Base-by-base conservation (phyloP, 768 basidiomycete species). In the Kwoniella botswanensis region DNA sequence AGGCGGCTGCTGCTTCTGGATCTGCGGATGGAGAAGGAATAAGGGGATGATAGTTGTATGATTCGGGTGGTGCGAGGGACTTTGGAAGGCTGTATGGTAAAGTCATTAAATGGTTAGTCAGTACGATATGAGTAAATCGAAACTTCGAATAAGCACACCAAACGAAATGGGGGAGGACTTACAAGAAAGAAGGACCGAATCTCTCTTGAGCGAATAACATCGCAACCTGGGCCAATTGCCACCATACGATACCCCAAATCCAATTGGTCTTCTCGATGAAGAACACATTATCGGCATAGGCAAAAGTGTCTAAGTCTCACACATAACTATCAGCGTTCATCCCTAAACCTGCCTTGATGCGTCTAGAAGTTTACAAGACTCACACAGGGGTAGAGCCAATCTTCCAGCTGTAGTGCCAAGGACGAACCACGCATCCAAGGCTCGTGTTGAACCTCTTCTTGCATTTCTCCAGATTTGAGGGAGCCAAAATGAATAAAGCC, bases 31-130 rank as follows among this genome's bases (percentile, higher is more conserved):
- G 86, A 1, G 88, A 73, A 0, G 92, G 90, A 50, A 96, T 84
- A 2, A 87, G 86, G 7, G 93, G 94, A 81, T 95, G 94, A 77
- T 96, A 97, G 80, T 96, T 88, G 84, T 95, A 93, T 18, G 86
- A 83, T 75, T 90, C 88, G 6, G 86, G 83, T 21, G 86, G 85
- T 2, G 87, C 85, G 71, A 88, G 90, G 92, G 59, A 61, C 22
- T 46, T 61, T 42, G 59, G 59, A 11, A 61, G 93, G 72, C 59
- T 61, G 18, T n/a, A n/a, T 46, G 44, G 4, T 29, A 29, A 29
- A 2, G 29, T 29, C 29, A 29, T 29, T 29, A 9, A 46, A 9
- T 6, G 6, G 11, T 46, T 2, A 6, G 29, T 26, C 26, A 26
- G 26, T 2, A 26, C 26, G 26, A 26, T 26, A 3, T 3, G 26